Evolutionary conservation across 1,139 yeast species (phyloP), one percentile per base, ranked within the genome.

Genomic region (Yamadazyma siamensis): DNA sequence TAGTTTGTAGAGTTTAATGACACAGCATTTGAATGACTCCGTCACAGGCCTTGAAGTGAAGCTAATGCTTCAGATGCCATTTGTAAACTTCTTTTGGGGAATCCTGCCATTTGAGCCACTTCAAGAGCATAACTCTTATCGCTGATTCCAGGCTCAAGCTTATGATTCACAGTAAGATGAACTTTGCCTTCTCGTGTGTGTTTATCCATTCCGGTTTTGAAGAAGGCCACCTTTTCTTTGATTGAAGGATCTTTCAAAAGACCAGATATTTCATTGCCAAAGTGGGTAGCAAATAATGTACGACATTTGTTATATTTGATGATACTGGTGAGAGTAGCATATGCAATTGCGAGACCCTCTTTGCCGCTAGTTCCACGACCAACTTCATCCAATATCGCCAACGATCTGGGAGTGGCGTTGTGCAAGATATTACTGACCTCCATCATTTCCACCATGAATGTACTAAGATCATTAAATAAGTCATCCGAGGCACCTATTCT

Each of bases 381-480:
- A n/a, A 91, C 80, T 47, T 91, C 98, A 58, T 91, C 98, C 27
- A 91, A 75, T 19, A 91, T 83, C 0, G 96, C 96, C 40, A 91
- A 58, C 0, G 97, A 88, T 25, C 69, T 57, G 0, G 67, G 50
- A 0, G 97, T 87, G 1, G 97, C 94, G 37, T 84, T 76, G 28
- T 73, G 68, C 32, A 91, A 58, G 22, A 91, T 88, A 39, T 75
- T 71, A 15, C 95, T 81, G 0, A 96, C 86, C 50, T 91, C 98
- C n/a, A 86, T 75, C 97, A 91, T 89, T 47, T 91, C 97, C 11
- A 89, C 95, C 97, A 91, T 88, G 49, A 91, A 91, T 0, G 98
- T 89, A 41, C 95, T 85, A 56, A 88, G 71, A 43, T 89, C 94
- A 36, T 86, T 77, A 50, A 71, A 87, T 21, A 91, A 62, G 49